Conservation (phyloP, 2,329 filamentous ascomycete species). For the Helotiales sp. region DNA sequence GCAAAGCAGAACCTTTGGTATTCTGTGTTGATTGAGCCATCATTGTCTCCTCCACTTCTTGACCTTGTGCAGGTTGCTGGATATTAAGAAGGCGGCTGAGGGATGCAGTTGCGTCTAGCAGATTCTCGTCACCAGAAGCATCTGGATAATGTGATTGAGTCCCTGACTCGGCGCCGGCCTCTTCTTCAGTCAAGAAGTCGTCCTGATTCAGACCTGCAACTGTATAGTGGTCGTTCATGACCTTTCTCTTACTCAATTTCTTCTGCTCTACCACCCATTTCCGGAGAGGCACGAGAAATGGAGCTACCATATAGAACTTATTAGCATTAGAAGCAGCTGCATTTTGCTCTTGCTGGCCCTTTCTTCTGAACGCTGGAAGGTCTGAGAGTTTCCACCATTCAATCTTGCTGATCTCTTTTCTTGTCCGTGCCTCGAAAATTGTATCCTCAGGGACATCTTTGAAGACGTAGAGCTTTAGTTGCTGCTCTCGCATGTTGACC, state of each 20-base stretch:
- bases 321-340: constrained; percentile 61
- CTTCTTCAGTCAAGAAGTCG: constrained; percentile 63
- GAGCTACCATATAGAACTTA: constrained; percentile 98
- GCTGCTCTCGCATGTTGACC: constrained; percentile 87
- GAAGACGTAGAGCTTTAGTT: constrained; percentile 91
- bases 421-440: constrained; percentile 82
- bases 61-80: constrained; percentile 51
- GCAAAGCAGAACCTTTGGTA: constrained; percentile 47
- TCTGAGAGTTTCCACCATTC: constrained; percentile 91
- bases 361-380: constrained; percentile 75
- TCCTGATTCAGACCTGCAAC: constrained; percentile 49
- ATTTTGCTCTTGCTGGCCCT: constrained; percentile 56
- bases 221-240: constrained; percentile 42
- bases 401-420: constrained; percentile 98
- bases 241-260: constrained; percentile 62
- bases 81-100: constrained; percentile 56
- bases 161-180: constrained; percentile 38
- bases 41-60: constrained; percentile 37
- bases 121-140: constrained; percentile 37
- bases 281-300: constrained; percentile 81
- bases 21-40: constrained; percentile 16
- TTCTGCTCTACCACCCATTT: constrained; percentile 89
- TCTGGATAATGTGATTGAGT: constrained; percentile 5
- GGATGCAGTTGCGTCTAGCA: constrained; percentile 49
- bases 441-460: constrained; percentile 85